Conservation (phyloP, 2,329 filamentous ascomycete genomes). For the Diaporthe nobilis region DNA sequence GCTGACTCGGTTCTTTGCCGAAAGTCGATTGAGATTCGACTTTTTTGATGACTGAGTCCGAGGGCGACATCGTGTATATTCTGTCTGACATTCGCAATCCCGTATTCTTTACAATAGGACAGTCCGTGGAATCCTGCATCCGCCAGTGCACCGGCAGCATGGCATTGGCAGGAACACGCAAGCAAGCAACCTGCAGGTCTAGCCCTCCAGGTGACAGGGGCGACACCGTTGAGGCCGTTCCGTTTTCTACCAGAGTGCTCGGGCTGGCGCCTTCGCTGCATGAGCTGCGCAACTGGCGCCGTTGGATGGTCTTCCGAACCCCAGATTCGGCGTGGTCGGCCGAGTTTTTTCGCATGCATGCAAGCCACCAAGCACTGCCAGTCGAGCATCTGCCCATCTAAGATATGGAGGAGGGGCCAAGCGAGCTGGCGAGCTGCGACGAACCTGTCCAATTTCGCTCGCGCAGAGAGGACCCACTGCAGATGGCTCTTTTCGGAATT, state of each 20-base stretch:
- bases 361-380: conserved; percentile 37
- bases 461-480: conserved; percentile 23
- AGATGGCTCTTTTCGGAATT: conserved; percentile 22
- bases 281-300: conserved; percentile 33
- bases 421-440: conserved; percentile 38
- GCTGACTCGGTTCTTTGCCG: conserved; percentile 39
- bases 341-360: conserved; percentile 20
- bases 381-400: conserved; percentile 26
- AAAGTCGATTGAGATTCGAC: conserved; percentile 20
- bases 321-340: conserved; percentile 36
- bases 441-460: conserved; percentile 40
- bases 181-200: conserved; percentile 20
- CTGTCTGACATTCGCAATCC: not conserved
- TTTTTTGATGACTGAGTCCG: conserved; percentile 2
- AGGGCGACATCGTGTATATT: conserved; percentile 17
- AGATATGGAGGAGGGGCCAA: conserved; percentile 27
- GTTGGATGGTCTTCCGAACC: conserved; percentile 26
- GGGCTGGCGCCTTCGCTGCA: conserved; percentile 12
- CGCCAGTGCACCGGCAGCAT: not conserved
- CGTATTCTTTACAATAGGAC: not conserved
- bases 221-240: conserved; percentile 10
- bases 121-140: not conserved
- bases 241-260: conserved; percentile 13
- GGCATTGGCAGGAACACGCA: not conserved
- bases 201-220: conserved; percentile 5